phyloP scores from a whole-genome alignment of 805 yeast species.

The Clavispora santaluciae region DNA sequence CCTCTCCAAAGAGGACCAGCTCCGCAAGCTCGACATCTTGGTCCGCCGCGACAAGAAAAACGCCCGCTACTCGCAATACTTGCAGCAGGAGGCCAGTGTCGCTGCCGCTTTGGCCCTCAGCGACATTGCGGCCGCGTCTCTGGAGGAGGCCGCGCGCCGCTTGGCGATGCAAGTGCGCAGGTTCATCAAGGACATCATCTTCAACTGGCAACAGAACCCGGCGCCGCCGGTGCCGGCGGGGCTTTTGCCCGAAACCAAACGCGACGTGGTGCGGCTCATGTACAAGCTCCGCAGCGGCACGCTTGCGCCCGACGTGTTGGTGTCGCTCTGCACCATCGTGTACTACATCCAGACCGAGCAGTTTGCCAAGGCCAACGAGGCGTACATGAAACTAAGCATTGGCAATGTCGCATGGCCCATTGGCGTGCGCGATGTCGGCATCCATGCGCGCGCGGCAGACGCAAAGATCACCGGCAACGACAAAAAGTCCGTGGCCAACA shows the following conservation, averaged over 20 bases:
- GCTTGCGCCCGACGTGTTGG: conserved; percentile 43
- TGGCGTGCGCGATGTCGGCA: conserved; percentile 75
- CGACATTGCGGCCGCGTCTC: conserved; percentile 24
- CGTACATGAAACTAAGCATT: conserved; percentile 69
- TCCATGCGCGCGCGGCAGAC: conserved; percentile 68
- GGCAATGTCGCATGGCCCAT: conserved; percentile 94
- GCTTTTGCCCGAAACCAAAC: conserved; percentile 31
- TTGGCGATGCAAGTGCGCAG: conserved; percentile 40
- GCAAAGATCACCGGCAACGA: conserved; percentile 49
- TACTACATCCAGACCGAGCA: conserved; percentile 54
- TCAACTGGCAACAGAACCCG: conserved; percentile 34
- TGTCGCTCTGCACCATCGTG: conserved; percentile 55
- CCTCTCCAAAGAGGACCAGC: conserved; percentile 15
- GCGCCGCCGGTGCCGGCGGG: conserved; percentile 3
- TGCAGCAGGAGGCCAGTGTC: conserved; percentile 22
- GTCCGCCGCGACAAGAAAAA: conserved; percentile 14
- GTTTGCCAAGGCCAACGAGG: conserved; percentile 53
- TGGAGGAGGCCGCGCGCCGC: conserved; percentile 18
- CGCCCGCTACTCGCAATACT: conserved; percentile 20
- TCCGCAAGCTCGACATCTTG: conserved; percentile 16
- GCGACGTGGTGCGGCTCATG: conserved; percentile 48
- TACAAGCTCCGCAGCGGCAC: conserved; percentile 31
- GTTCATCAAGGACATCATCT: conserved; percentile 42
- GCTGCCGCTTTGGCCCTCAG: conserved; percentile 15
- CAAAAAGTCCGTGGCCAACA: conserved; percentile 49